Percentiles rank a stretch among this genome's conserved stretches.
Conservation (phyloP, 306 rosid genomes). For the Potentilla sterilis region DNA sequence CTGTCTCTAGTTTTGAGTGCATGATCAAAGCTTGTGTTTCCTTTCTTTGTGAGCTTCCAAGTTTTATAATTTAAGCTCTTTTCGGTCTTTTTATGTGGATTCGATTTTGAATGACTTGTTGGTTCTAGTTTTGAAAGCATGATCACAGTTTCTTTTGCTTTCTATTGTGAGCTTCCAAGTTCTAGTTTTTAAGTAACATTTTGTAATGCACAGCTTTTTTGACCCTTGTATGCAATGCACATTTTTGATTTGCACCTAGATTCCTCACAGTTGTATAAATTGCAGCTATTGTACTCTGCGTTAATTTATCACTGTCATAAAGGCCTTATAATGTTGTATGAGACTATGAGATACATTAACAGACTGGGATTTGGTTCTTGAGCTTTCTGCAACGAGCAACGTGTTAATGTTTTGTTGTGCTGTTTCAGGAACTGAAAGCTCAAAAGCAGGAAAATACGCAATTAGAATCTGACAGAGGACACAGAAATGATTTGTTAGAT, state of each 20-base stretch:
- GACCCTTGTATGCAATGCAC: neutral
- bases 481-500: constrained; percentile 70
- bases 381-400: neutral
- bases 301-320: neutral
- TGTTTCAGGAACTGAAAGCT: constrained; percentile 71
- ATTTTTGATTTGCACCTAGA: neutral
- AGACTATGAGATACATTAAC: neutral
- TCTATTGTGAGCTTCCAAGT: neutral
- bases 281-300: neutral
- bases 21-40: neutral
- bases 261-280: neutral
- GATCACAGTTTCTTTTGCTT: neutral
- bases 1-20: neutral
- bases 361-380: neutral
- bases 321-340: neutral
- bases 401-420: neutral
- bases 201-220: neutral
- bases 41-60: neutral
- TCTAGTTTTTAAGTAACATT: neutral
- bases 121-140: neutral
- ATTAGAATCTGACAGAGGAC: constrained; percentile 59
- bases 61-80: neutral
- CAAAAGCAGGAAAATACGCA: constrained; percentile 59
- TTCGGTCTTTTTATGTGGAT: neutral
- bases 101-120: neutral